These are phyloP conservation scores for Amylostereum areolatum DNA, from an alignment of 1,284 basidiomycete genomes.

Conservation along the genomic window DNA sequence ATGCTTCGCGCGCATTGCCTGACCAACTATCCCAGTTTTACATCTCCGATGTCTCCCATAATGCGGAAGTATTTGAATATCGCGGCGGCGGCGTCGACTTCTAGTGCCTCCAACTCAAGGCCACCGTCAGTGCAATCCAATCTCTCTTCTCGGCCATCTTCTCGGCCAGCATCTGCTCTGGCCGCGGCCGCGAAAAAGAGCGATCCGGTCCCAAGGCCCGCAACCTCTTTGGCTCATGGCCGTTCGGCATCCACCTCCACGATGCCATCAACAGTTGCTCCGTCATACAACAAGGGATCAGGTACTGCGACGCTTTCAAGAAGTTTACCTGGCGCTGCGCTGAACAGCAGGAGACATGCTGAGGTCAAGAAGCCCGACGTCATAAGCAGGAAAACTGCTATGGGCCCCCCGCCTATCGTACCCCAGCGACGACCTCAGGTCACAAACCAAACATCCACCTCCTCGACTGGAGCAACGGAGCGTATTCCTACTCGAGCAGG, in stretches of 20 bases:
- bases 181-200: constrained; percentile 3
- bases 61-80: constrained; percentile 76
- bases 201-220: constrained; percentile 8
- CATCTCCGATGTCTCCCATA: constrained; percentile 67
- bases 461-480: neutral
- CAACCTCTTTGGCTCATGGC: constrained; percentile 7
- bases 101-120: constrained; percentile 19
- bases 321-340: too few species aligned
- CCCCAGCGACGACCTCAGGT: constrained; percentile 10
- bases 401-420: constrained; percentile 19
- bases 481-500: too few species aligned
- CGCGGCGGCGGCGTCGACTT: constrained; percentile 21
- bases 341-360: too few species aligned
- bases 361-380: too few species aligned
- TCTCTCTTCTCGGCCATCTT: constrained; percentile 10
- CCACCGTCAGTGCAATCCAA: constrained; percentile 23
- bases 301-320: too few species aligned
- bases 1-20: too few species aligned
- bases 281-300: neutral
- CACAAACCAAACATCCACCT: constrained; percentile 9
- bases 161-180: constrained; percentile 8
- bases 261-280: constrained; percentile 7
- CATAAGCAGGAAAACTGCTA: constrained; percentile 10
- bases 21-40: constrained; percentile 44
- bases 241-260: constrained; percentile 10